Base-by-base conservation (phyloP, 2,329 filamentous ascomycete genomes). In the Monosporascus cannonballus region DNA sequence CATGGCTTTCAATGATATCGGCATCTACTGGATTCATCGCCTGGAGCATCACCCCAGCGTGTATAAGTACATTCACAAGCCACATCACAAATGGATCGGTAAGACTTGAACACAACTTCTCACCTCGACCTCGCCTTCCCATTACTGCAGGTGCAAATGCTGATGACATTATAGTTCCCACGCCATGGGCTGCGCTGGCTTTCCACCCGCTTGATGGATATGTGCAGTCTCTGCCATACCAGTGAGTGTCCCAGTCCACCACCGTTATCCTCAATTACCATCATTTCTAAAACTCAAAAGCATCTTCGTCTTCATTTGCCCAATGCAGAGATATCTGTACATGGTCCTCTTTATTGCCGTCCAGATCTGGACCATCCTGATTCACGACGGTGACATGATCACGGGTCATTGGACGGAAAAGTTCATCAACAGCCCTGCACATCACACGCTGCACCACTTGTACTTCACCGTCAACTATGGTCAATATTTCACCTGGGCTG, bases 391-490 rank as follows among this genome's bases (percentile, higher is more conserved):
- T 56, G 74, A 76, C 67, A 75, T 75, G 71, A 73, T 76, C 49
- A 67, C 73, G 15, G 73, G 71, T 49, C 72, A 76, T 58, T 75
- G 72, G 71, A 65, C 71, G 18, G 73, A 75, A 54, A 73, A 71
- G 55, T 75, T 68, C 59, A 71, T 76, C 67, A 76, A 76, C 69
- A 73, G 72, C 56, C 72, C 74, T 6, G 74, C 74, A 11, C 73
- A 75, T 61, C 74, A 76, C 67, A 75, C 73, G 4, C 66, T 76
- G 34, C 74, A 76, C 61, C 74, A 76, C 65, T 73, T 76, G 62
- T 76, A 75, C 65, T 76, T 76, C 61, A 76, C 70, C 54, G 70
- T 72, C 70, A 76, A 76, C 65, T 76, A 76, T 62, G 73, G 73
- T 54, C 73, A 76, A 63, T 76, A 75, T 62, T 76, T 76, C 56